phyloP scores from a whole-genome alignment of 805 yeast genomes.

The Cyberlindnera maclurae region DNA sequence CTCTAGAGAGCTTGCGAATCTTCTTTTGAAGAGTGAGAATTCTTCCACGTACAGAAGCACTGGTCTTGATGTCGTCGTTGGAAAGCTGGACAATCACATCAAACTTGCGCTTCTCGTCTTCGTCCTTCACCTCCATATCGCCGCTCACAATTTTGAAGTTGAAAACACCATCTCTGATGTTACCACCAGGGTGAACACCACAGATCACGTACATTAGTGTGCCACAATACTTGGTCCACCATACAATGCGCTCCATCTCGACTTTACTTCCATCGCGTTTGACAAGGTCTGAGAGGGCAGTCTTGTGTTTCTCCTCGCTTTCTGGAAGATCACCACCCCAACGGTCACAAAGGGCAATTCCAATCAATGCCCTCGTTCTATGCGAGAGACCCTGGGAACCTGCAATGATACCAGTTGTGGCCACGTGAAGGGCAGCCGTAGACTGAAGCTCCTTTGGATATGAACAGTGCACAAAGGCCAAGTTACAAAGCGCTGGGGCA shows the following conservation, averaged over 20 bases:
- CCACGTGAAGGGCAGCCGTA: conserved; percentile 64
- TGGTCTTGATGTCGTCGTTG: conserved; percentile 49
- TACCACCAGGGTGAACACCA: conserved; percentile 79
- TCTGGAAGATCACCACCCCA: conserved; percentile 79
- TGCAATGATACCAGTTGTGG: conserved; percentile 67
- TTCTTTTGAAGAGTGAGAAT: conserved; percentile 54
- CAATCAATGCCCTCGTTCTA: conserved; percentile 61
- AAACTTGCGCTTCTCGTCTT: conserved; percentile 28
- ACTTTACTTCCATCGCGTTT: conserved; percentile 36
- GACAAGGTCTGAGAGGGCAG: conserved; percentile 41
- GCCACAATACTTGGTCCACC: conserved; percentile 74
- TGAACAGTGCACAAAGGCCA: conserved; percentile 71
- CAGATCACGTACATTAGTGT: conserved; percentile 71
- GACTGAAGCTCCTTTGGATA: conserved; percentile 74
- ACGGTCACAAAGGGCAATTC: conserved; percentile 67
- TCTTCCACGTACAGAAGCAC: conserved; percentile 52
- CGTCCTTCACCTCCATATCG: conserved; percentile 24
- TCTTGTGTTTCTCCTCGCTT: conserved; percentile 39
- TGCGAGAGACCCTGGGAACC: conserved; percentile 74
- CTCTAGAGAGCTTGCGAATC: conserved; percentile 46
- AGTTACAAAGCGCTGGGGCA: conserved; percentile 64
- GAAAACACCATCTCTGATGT: conserved; percentile 54
- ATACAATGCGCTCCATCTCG: conserved; percentile 41
- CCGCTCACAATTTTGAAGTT: conserved; percentile 33
- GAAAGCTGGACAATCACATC: conserved; percentile 37